These are phyloP conservation scores for Mrakia blollopis DNA, from an alignment of 768 basidiomycete species.

Conservation along the genomic window DNA sequence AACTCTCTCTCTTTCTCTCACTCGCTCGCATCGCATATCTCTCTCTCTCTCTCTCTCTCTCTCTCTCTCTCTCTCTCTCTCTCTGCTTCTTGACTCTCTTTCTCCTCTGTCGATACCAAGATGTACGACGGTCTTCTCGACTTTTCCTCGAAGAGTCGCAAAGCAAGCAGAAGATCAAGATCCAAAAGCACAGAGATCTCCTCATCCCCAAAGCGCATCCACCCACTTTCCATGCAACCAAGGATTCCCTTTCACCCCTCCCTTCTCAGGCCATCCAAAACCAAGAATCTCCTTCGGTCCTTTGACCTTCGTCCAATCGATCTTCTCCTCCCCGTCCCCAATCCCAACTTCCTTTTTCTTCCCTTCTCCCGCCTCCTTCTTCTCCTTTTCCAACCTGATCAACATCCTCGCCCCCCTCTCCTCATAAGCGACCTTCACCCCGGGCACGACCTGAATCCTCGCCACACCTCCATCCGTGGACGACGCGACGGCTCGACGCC, in stretches of 20 bases:
- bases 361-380: background rate
- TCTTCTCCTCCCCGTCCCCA: background rate
- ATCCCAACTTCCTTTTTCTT: background rate
- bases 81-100: background rate
- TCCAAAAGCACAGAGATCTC: background rate
- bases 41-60: background rate
- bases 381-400: background rate
- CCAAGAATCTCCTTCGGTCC: background rate
- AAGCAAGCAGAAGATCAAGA: no score
- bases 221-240: conserved; percentile 10
- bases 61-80: conserved; percentile 1
- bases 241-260: conserved; percentile 3
- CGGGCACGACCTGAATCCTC: conserved; percentile 7
- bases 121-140: background rate
- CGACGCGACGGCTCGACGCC: background rate
- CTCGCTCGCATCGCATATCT: conserved; percentile 9
- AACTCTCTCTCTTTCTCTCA: conserved; percentile 1
- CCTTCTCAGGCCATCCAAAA: conserved; percentile 4
- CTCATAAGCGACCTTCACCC: conserved; percentile 11
- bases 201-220: background rate
- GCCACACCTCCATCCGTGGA: background rate
- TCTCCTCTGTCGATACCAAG: background rate
- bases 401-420: background rate
- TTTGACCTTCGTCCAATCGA: background rate
- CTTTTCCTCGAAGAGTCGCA: background rate